A percentile compares a stretch with the other conserved stretches of the same genome.
These are phyloP conservation scores for Dioscorea cayenensis DNA, from an alignment of 116 monocot genomes.

Conservation along the genomic window DNA sequence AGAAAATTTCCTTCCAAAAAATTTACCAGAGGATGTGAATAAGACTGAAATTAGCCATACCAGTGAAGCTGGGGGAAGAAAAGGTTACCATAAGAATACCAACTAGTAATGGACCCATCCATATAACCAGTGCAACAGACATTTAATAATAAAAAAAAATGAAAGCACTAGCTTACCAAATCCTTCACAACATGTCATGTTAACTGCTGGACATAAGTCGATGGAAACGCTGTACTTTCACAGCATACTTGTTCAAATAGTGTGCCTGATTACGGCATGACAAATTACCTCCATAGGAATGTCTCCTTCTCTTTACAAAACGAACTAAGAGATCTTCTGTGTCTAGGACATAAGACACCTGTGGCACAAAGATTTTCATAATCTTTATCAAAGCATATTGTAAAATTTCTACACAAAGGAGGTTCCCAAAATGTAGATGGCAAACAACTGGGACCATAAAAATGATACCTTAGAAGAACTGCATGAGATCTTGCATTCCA, in stretches of 20 bases:
- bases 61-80: too few species aligned
- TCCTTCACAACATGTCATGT: constrained; percentile 5
- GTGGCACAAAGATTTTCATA: background rate
- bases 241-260: constrained; percentile 6
- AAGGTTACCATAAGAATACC: too few species aligned
- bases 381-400: too few species aligned
- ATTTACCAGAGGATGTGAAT: too few species aligned
- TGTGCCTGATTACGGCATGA: constrained; percentile 14
- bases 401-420: too few species aligned
- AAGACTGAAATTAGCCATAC: too few species aligned
- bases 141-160: background rate
- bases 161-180: constrained; percentile 14
- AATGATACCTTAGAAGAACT: constrained; percentile 56
- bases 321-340: constrained; percentile 47
- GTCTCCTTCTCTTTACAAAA: constrained; percentile 27
- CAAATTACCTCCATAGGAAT: background rate
- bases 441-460: background rate
- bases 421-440: background rate
- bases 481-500: constrained; percentile 83
- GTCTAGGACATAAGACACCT: constrained; percentile 60
- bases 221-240: constrained; percentile 42
- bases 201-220: constrained; percentile 24
- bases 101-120: too few species aligned
- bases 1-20: too few species aligned
- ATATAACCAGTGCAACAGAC: too few species aligned